phyloP scores from a whole-genome alignment of 75 land plant genomes.

The Sequoiadendron giganteum region DNA sequence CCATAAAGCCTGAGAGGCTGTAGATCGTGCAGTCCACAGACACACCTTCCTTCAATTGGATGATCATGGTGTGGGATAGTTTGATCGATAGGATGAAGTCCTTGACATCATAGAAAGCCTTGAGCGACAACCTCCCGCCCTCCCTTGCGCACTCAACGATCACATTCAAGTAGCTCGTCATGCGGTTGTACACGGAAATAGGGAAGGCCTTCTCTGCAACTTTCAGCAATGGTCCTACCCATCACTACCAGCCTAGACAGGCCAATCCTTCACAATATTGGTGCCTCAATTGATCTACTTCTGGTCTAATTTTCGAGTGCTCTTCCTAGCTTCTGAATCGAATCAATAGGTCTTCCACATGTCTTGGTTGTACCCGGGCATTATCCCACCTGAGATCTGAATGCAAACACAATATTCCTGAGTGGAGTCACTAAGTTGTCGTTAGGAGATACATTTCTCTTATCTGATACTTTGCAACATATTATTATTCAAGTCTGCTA shows the following conservation, averaged over 20 bases:
- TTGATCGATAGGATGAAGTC: conserved; percentile 61
- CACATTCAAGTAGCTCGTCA: conserved; percentile 60
- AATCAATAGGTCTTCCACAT: too few species aligned
- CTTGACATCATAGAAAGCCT: conserved; percentile 42
- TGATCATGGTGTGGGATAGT: conserved; percentile 56
- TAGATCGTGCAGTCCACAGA: conserved; percentile 72
- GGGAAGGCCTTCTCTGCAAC: conserved; percentile 74
- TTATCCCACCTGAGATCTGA: too few species aligned
- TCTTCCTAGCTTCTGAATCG: too few species aligned
- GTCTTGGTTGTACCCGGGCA: too few species aligned
- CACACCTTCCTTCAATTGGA: conserved; percentile 65
- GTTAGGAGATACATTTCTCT: too few species aligned
- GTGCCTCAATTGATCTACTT: background rate
- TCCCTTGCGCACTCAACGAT: conserved; percentile 49
- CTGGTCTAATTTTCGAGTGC: too few species aligned
- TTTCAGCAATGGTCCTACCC: conserved; percentile 73
- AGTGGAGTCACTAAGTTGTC: too few species aligned
- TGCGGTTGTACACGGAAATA: conserved; percentile 75
- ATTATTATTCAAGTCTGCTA: too few species aligned
- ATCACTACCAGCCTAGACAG: conserved; percentile 67
- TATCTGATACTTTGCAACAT: too few species aligned
- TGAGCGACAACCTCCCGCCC: conserved; percentile 54
- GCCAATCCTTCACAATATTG: conserved; percentile 42
- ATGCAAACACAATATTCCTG: too few species aligned
- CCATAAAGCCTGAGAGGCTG: conserved; percentile 43